A percentile compares a stretch with the other conserved stretches of the same genome.
Evolutionary conservation across 345 rosid species (phyloP).

Genomic region (Ailanthus altissimus): DNA sequence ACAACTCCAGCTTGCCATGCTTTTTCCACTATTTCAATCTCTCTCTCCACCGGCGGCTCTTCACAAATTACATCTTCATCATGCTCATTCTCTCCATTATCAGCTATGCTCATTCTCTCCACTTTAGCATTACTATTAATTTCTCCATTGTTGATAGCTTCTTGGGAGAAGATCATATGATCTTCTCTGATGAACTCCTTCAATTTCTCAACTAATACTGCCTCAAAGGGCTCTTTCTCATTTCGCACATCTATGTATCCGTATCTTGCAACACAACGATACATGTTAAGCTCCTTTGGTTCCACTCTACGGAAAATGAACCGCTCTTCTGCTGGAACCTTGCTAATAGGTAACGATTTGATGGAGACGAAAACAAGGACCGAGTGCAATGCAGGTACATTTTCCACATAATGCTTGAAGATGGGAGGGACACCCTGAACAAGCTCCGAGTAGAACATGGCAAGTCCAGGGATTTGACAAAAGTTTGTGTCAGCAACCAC

Average conservation of each 20-base stretch:
- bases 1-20: slow-evolving; percentile 39
- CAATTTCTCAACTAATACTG: slow-evolving; percentile 28
- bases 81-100: not conserved
- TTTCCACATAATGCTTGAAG: slow-evolving; percentile 43
- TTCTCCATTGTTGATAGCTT: not conserved
- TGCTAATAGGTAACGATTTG: slow-evolving; percentile 41
- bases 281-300: slow-evolving; percentile 33
- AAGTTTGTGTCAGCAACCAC: slow-evolving; percentile 7
- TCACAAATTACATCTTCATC: slow-evolving; percentile 7
- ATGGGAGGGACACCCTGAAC: slow-evolving; percentile 47
- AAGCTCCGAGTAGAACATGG: slow-evolving; percentile 48
- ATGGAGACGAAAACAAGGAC: slow-evolving; percentile 47
- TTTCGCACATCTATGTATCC: slow-evolving; percentile 42
- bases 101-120: no score
- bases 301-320: slow-evolving; percentile 41
- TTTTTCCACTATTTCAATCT: slow-evolving; percentile 31
- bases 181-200: slow-evolving; percentile 39
- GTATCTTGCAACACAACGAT: slow-evolving; percentile 46
- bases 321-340: slow-evolving; percentile 36
- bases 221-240: slow-evolving; percentile 34
- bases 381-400: slow-evolving; percentile 40
- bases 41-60: not conserved
- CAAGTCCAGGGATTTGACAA: slow-evolving; percentile 43
- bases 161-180: not conserved
- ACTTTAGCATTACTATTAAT: no score